These are phyloP conservation scores for Primulina eburnea DNA, from an alignment of 257 asterid genomes.

Conservation along the genomic window DNA sequence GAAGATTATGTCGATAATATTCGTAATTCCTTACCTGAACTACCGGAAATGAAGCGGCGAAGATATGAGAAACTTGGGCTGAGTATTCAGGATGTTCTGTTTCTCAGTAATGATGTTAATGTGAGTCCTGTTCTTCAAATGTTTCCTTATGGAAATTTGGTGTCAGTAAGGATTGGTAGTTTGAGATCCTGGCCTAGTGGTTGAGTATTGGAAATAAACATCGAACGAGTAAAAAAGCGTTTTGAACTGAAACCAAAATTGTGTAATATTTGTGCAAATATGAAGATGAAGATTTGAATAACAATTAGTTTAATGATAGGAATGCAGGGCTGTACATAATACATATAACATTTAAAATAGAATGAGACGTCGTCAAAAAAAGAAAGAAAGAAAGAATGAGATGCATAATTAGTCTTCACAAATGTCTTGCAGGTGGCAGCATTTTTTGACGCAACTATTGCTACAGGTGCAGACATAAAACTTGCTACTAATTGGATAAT, in stretches of 20 bases:
- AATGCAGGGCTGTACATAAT: too few species aligned
- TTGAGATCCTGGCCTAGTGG: background rate
- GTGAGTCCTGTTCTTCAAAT: conserved; percentile 42
- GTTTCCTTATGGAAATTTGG: background rate
- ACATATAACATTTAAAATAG: background rate
- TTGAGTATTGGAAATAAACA: background rate
- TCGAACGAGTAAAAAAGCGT: background rate
- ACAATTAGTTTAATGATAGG: background rate
- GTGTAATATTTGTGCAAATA: background rate
- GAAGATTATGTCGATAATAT: conserved; percentile 56
- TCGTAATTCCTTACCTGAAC: conserved; percentile 76
- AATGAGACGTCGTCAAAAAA: background rate
- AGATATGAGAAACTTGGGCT: conserved; percentile 81
- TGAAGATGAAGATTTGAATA: background rate
- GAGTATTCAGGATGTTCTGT: conserved; percentile 96
- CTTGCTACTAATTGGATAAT: conserved; percentile 93
- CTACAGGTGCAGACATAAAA: conserved; percentile 73
- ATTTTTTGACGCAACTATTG: conserved; percentile 72
- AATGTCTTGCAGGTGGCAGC: conserved; percentile 65
- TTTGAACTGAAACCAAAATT: background rate
- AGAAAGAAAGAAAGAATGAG: background rate
- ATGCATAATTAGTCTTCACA: conserved; percentile 5
- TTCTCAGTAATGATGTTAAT: conserved; percentile 70
- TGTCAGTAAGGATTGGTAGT: background rate
- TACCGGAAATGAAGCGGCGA: conserved; percentile 88